Evolutionary conservation across 2,329 filamentous ascomycete species (phyloP).

Genomic region (Rutstroemia sydowiana): DNA sequence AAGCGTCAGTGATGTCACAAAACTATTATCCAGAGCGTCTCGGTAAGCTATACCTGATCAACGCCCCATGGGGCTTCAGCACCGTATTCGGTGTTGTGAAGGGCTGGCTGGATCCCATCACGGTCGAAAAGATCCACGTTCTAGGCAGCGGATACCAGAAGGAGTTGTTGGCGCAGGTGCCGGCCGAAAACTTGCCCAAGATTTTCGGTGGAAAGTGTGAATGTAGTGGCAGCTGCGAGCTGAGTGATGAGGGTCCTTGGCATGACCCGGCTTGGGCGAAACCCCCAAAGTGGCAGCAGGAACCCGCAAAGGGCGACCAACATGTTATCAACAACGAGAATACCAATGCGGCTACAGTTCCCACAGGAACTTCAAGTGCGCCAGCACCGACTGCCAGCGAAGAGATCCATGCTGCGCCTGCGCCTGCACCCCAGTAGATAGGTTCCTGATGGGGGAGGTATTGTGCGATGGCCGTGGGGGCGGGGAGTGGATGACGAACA

Average conservation of each 20-base stretch:
- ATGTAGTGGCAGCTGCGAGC: conserved; percentile 73
- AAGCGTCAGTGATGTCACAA: conserved; percentile 83
- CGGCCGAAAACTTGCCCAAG: conserved; percentile 82
- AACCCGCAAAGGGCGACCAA: conserved; percentile 39
- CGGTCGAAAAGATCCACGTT: conserved; percentile 91
- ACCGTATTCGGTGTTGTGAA: conserved; percentile 81
- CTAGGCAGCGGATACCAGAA: conserved; percentile 74
- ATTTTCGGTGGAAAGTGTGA: conserved; percentile 77
- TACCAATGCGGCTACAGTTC: conserved; percentile 19
- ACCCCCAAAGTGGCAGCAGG: conserved; percentile 49
- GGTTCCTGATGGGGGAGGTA: not conserved
- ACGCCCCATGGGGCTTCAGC: conserved; percentile 93
- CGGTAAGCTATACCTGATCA: conserved; percentile 95
- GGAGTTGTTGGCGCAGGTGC: conserved; percentile 77
- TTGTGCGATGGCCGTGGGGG: not conserved
- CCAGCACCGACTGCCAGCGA: conserved; percentile 14
- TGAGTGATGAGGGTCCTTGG: conserved; percentile 92
- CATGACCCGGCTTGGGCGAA: conserved; percentile 60
- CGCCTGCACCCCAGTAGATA: conserved; percentile 19
- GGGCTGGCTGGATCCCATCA: conserved; percentile 93
- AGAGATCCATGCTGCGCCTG: conserved; percentile 20
- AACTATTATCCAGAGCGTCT: conserved; percentile 99
- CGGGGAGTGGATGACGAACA: not conserved
- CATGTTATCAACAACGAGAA: conserved; percentile 33
- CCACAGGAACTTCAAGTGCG: conserved; percentile 16